Evolutionary conservation across 176 grass and related monocot species (phyloP), one percentile per base, ranked within the genome.

Genomic region (Typha latifolia): DNA sequence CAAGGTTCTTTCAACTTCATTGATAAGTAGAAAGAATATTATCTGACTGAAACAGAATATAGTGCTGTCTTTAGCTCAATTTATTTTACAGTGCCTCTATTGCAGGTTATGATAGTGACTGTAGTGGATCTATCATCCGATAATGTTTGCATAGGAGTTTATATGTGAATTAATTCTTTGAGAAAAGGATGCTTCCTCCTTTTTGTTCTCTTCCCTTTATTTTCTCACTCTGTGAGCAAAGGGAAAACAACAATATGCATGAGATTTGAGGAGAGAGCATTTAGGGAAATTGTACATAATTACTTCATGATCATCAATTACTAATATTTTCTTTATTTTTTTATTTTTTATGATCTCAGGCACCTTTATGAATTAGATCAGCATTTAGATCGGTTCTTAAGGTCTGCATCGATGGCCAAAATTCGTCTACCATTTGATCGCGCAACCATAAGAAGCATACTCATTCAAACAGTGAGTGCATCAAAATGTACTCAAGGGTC

Each of bases 341-440:
- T 3, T 47, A 61, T 29, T 69, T 55, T 49, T 68, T 74, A 79
- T 48, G 68, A 32, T 66, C 48, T 66, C 79, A 96, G 92, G 14
- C 82, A 91, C 27, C 92, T 91, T 10, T 96, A 91, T 78, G 93
- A 91, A 68, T 79, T 96, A 76, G 93, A 96, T 62, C 93, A 91
- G 27, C 88, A 91, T 61, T 73, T 91, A 48, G 85, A 89, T 49
- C 85, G 88, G 49, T 89, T 96, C 80, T 68, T 96, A 49, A 78
- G 64, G 20, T 91, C 92, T 62, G 88, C 92, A 37, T 79, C 66
- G 10, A 86, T 89, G 87, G 85, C 85, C 29, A 89, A 86, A 83
- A 86, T 96, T 47, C 7, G 32, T 24, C 62, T 79, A 14, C 85
- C 88, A 64, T 89, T 89, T 64, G 88, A 86, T 57, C 67, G 49